Evolutionary conservation across 345 rosid species (phyloP), one percentile per base, ranked within the genome.

Genomic region (Firmiana major): DNA sequence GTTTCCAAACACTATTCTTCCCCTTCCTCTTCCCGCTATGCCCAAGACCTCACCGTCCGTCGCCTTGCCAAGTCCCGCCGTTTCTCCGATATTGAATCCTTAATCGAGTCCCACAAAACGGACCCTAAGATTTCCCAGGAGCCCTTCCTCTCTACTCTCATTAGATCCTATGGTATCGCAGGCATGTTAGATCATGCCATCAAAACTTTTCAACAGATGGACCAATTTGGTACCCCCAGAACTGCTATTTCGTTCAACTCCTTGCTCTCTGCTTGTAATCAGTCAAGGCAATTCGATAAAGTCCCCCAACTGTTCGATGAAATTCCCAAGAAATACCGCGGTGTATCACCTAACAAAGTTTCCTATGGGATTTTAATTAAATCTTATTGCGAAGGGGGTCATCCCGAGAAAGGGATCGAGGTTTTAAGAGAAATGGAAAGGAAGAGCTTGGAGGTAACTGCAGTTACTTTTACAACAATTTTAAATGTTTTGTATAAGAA

Each of bases 41-140:
- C 89, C 9, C 97, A 88, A 67, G 93, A 85, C 68, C 84, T 91
- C 81, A 86, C 93, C 38, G 87, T 93, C 49, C 92, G 91, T 28
- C 91, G 93, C 70, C 93, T 91, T 53, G 91, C 91, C 70, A 93
- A 89, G 75, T 89, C 86, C 65, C 84, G 74, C 57, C 94, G 97
- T 63, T 89, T 89, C 84, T 67, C 83, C 19, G 97, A 90, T 76
- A 82, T 90, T 31, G 94, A 90, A 66, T 58, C 87, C 81, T 79
- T 92, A 21, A 46, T 89, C 4, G 95, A 92, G 73, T 85, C 97
- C 58, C 89, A 85, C 83, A 92, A 92, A 70, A 54, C 75, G 1
- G 89, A 86, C 55, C 87, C 95, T 49, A 81, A 82, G 73, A 82
- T 87, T 80, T 86, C 82, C 43, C 75, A 90, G 71, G 98, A 92